Evolutionary conservation across 352 stramenopile species (phyloP).

Genomic region (Pythium rhizo-oryzae): DNA sequence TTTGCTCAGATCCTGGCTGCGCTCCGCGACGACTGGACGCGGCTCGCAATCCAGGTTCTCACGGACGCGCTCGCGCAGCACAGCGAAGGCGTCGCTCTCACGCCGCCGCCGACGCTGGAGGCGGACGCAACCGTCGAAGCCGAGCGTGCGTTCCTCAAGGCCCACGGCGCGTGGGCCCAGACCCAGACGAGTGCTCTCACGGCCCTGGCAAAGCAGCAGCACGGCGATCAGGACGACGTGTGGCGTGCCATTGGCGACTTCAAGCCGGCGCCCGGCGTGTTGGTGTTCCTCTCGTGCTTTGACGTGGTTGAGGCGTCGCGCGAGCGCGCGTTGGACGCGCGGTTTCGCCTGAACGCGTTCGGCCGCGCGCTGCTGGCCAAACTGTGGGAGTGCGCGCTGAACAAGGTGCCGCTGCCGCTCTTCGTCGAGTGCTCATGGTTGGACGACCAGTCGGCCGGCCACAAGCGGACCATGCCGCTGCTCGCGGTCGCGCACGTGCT

Average conservation of each 20-base stretch:
- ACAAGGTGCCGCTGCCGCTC: slow-evolving; percentile 56
- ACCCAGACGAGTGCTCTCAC: neutral
- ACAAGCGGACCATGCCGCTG: slow-evolving; percentile 33
- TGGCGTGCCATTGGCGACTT: slow-evolving; percentile 2
- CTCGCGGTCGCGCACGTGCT: slow-evolving; percentile 61
- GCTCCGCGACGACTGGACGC: slow-evolving; percentile 6
- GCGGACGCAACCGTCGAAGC: neutral
- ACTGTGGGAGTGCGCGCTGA: slow-evolving; percentile 51
- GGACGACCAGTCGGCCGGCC: slow-evolving; percentile 42
- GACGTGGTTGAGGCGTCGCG: slow-evolving; percentile 36
- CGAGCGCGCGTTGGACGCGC: slow-evolving; percentile 30
- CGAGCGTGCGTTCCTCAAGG: neutral
- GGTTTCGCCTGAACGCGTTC: slow-evolving; percentile 51
- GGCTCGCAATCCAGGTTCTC: neutral
- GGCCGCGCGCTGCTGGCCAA: slow-evolving; percentile 40
- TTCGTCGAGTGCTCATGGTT: slow-evolving; percentile 76
- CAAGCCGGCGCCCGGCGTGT: slow-evolving; percentile 38
- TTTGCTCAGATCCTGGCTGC: slow-evolving; percentile 4
- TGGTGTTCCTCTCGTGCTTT: slow-evolving; percentile 61
- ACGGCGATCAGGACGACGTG: too few species aligned
- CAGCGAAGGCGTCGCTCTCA: neutral
- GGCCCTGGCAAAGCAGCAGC: neutral
- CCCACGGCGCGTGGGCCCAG: neutral
- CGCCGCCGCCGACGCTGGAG: neutral
- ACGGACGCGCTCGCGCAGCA: neutral